Base-by-base conservation (phyloP, 768 basidiomycete species). In the Agaricus bisporus region DNA sequence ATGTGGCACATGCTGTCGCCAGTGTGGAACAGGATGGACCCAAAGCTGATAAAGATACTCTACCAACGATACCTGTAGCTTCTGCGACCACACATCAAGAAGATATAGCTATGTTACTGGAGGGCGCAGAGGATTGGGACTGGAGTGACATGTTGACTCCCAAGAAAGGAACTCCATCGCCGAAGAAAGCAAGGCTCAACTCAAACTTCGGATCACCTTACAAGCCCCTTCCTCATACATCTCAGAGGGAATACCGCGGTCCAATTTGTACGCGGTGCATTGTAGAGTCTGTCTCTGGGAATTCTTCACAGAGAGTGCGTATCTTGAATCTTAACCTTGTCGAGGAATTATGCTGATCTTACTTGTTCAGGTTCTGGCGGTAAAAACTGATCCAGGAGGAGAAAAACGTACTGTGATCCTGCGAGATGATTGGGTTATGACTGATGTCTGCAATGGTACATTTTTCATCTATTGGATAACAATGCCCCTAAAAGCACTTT, bases 371-470 rank as follows among this genome's bases (percentile, higher is more conserved):
- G 68, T 74, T 41, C 59, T 93, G 54, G 65, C 68, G 3, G 81
- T 86, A 4, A 72, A 69, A 41, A 63, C 78, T 1, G 69, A 76
- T 11, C 63, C 66, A 26, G 63, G 58, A 8, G 69, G 68, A 28
- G 76, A 73, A 36, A 55, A 51, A 26, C 71, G 80, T 11, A 68
- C 66, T 12, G 79, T 95, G 5, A 70, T 81, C 45, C 74, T 98
- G 1, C 75, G 70, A 29, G 88, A 93, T 54, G 89, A 94, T 58
- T 97, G 93, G 92, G 71, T 76, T 5, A 69, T 77, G 18, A 78
- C 84, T 7, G 80, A 83, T 44, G 70, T 90, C 47, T 75, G 76
- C 7, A 59, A 71, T 56, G 87, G 89, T 89, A 17, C 32, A 32
- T 11, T 32, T 11, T 18, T 28, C n/a, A 11, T 32, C 15, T 38